Conservation (phyloP, 176 grass and related monocot genomes). For the Raddia distichophylla region DNA sequence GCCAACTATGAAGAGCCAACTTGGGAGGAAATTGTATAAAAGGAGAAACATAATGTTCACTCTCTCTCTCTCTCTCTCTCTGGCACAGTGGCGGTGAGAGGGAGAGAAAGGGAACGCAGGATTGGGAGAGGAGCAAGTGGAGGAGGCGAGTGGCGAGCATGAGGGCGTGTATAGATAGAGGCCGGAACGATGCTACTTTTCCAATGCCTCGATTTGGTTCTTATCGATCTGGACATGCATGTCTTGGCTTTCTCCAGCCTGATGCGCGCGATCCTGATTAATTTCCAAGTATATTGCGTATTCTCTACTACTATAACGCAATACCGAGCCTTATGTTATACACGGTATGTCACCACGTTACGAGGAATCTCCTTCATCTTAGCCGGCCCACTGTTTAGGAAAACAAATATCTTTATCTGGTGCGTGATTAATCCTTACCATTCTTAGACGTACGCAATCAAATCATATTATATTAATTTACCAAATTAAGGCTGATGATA, state of each 20-base stretch:
- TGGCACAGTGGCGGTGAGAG: neutral
- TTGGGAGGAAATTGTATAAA: neutral
- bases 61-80: neutral
- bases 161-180: constrained; percentile 36
- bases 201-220: neutral
- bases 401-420: no score
- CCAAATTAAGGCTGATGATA: no score
- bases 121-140: constrained; percentile 7
- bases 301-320: no score
- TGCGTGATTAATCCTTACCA: no score
- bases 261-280: neutral
- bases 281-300: neutral
- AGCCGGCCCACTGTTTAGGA: no score
- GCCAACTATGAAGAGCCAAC: neutral
- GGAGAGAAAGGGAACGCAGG: neutral
- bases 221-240: neutral
- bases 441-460: no score
- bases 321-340: no score
- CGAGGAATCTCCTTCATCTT: no score
- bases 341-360: no score
- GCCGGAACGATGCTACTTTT: neutral
- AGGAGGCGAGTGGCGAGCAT: neutral
- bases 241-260: neutral
- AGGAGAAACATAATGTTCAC: neutral
- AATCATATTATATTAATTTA: no score